A percentile compares a stretch with the other conserved stretches of the same genome.
phyloP scores from a whole-genome alignment of 441 rosid species.

The Euphorbia schlechtendalii region DNA sequence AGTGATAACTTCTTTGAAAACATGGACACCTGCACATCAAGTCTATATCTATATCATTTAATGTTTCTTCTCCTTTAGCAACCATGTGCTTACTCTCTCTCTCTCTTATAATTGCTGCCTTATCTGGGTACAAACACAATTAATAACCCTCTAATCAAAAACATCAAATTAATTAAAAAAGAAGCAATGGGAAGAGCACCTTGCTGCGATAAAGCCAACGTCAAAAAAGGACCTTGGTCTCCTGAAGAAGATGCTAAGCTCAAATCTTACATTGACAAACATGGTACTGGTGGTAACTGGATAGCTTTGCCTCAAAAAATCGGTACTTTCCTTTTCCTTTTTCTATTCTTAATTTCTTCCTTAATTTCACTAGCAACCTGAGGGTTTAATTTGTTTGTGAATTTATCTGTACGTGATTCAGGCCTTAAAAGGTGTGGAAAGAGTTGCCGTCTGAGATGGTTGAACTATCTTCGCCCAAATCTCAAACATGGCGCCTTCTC shows the following conservation, averaged over 20 bases:
- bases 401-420: slow-evolving; percentile 32
- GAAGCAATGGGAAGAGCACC: slow-evolving; percentile 87
- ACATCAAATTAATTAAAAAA: too few relatives aligned
- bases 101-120: slow-evolving; percentile 18
- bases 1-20: too few relatives aligned
- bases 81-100: slow-evolving; percentile 34
- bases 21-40: too few relatives aligned
- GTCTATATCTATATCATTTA: too few relatives aligned
- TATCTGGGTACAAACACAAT: background rate
- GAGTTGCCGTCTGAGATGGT: slow-evolving; percentile 66
- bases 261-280: slow-evolving; percentile 36
- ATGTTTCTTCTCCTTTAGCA: slow-evolving; percentile 13
- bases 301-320: slow-evolving; percentile 65
- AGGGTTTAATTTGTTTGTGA: slow-evolving; percentile 4
- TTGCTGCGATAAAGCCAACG: slow-evolving; percentile 70
- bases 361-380: background rate
- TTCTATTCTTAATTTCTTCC: background rate
- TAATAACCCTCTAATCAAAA: too few relatives aligned
- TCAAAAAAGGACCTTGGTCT: slow-evolving; percentile 73
- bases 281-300: slow-evolving; percentile 70
- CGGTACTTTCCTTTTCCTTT: slow-evolving; percentile 27
- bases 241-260: slow-evolving; percentile 69
- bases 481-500: slow-evolving; percentile 62
- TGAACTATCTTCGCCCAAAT: slow-evolving; percentile 64
- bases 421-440: slow-evolving; percentile 67